Percentiles rank a stretch among this genome's conserved stretches.
Conservation (phyloP, 192 early-diverging fungal genomes). For the Pilaira anomala region DNA sequence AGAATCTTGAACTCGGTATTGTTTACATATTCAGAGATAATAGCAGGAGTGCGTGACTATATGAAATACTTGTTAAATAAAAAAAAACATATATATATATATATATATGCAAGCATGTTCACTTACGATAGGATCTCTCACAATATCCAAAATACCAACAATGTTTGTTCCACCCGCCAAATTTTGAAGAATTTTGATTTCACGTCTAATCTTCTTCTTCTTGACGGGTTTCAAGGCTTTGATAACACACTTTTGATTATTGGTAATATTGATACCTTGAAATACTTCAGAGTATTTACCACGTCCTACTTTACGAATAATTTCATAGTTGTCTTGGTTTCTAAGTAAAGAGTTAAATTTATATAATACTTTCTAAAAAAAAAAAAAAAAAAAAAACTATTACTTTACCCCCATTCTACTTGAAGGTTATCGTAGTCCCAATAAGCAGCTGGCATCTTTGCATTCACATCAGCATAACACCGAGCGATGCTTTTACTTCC, state of each 20-base stretch:
- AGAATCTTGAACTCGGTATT: conserved; percentile 97
- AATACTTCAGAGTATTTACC: conserved; percentile 99
- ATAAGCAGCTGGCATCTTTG: conserved; percentile 77
- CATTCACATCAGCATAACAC: conserved; percentile 89
- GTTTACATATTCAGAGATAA: conserved; percentile 97
- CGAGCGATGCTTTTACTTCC: conserved; percentile 59
- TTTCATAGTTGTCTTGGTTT: conserved; percentile 95
- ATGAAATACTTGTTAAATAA: not conserved
- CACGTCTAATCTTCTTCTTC: conserved; percentile 99
- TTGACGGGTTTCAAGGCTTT: conserved; percentile 99
- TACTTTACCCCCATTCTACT: conserved; percentile 73
- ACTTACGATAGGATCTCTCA: conserved; percentile 85
- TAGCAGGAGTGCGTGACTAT: conserved; percentile 91
- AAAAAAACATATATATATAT: conserved; percentile 5
- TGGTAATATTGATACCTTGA: conserved; percentile 93
- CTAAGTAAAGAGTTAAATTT: too few species aligned
- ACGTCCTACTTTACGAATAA: conserved; percentile 94
- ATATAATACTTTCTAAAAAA: too few species aligned
- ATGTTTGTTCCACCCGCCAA: conserved; percentile 93
- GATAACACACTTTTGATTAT: conserved; percentile 90
- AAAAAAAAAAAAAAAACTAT: too few species aligned
- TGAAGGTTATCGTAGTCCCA: conserved; percentile 97
- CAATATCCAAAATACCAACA: conserved; percentile 88
- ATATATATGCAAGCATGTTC: not conserved
- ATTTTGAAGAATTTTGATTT: conserved; percentile 99